Conservation (phyloP, 2,329 filamentous ascomycete genomes). For the Clarireedia paspali region DNA sequence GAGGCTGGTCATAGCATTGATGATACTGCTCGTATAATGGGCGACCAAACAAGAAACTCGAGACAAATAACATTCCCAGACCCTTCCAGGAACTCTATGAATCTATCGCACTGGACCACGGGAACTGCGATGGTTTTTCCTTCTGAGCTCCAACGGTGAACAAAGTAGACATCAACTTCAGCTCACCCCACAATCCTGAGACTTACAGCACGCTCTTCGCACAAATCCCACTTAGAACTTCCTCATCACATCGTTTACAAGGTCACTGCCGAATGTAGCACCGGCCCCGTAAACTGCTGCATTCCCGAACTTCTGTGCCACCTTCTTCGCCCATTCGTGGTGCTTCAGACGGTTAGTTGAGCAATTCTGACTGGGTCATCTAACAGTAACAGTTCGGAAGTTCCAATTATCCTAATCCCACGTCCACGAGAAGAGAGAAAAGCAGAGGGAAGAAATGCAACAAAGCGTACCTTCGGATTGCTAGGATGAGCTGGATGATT, state of each 20-base stretch:
- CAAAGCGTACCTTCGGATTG: slow-evolving; percentile 20
- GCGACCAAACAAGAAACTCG: no score
- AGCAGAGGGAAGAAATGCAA: not conserved
- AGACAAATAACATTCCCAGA: no score
- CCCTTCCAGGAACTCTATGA: no score
- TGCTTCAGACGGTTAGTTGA: slow-evolving; percentile 14
- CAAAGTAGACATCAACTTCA: not conserved
- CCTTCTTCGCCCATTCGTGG: slow-evolving; percentile 25
- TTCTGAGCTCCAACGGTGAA: no score
- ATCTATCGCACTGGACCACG: no score
- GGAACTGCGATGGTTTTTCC: no score
- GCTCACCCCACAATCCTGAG: not conserved
- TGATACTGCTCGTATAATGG: no score
- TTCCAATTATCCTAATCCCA: not conserved
- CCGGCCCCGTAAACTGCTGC: slow-evolving; percentile 29
- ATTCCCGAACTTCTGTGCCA: slow-evolving; percentile 24
- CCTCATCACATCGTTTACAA: slow-evolving; percentile 8
- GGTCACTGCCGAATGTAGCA: slow-evolving; percentile 26
- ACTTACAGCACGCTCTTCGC: not conserved
- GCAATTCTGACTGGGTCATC: no score
- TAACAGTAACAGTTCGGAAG: not conserved
- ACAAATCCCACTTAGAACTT: not conserved
- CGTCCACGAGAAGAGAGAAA: not conserved
- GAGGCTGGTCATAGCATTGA: no score
- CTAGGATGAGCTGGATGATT: slow-evolving; percentile 26